Evolutionary conservation across 2,329 filamentous ascomycete genomes (phyloP), one percentile per base, ranked within the genome.

Genomic region (Domatiomyces globalis): DNA sequence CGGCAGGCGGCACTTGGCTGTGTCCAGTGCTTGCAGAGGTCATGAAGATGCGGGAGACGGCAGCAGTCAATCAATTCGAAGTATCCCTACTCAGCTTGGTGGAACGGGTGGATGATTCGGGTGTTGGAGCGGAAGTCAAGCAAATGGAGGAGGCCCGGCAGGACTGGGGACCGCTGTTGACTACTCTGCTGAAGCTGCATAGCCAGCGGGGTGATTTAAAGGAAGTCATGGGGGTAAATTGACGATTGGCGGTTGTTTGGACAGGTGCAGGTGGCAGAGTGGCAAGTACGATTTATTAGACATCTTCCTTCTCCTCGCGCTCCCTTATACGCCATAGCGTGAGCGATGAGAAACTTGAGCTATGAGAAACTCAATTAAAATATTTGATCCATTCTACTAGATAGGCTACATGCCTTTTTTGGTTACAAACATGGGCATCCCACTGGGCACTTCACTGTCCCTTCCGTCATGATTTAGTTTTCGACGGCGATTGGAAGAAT

Each of bases 111-210:
- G 53, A 54, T 10, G 20, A 46, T 10, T 52, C 33, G 29, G 44
- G 44, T 45, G 2, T 55, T 43, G 52, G 52, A 25, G 53, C 49
- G n/a, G 52, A 58, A 43, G 29, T 19, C n/a, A 27, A 44, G 15
- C 54, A 60, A 42, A 56, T 54, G 56, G 54, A 54, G 29, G 47
- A 56, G 43, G 47, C 46, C 12, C 53, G 58, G 43, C 57, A 61
- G 44, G 52, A 61, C 33, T 61, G 59, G 59, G 57, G 56, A 0
- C 59, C 59, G 2, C 58, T 60, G 39, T 49, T 61, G 17, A 54
- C 58, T 18, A 51, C 57, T 25, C 44, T 61, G 56, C 45, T 60
- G 7, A 51, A 49, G 20, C 42, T 59, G 8, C 56, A 60, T 53
- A 57, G 58, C n/a, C 58, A 60, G 20, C 58, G 54, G 45, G 58